Conservation (phyloP, 2,329 filamentous ascomycete species). For the Cercospora beticola region DNA sequence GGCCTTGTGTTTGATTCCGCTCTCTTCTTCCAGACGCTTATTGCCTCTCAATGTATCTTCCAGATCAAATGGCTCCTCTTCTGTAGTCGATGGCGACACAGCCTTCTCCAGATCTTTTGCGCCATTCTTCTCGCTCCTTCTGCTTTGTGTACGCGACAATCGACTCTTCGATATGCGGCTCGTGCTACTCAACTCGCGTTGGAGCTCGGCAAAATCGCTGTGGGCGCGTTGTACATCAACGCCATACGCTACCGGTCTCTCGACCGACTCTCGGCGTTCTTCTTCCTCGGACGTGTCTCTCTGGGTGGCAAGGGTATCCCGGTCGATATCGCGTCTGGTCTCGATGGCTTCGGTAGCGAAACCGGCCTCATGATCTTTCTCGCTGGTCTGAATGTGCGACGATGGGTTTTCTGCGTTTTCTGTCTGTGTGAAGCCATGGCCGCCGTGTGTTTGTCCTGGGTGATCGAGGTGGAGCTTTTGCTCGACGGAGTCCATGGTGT, state of each 20-base stretch:
- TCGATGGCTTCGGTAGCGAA: slow-evolving; percentile 19
- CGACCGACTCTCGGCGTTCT: not conserved
- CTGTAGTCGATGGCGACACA: slow-evolving; percentile 43
- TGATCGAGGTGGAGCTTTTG: slow-evolving; percentile 30
- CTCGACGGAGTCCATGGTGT: slow-evolving; percentile 18
- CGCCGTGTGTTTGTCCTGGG: slow-evolving; percentile 29
- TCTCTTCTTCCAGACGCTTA: slow-evolving; percentile 67
- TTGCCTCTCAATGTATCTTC: slow-evolving; percentile 71
- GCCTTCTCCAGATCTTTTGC: slow-evolving; percentile 60
- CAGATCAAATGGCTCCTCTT: slow-evolving; percentile 68
- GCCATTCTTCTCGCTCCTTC: slow-evolving; percentile 40
- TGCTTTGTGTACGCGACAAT: slow-evolving; percentile 48
- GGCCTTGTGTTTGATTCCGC: slow-evolving; percentile 73
- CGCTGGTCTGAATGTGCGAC: slow-evolving; percentile 10
- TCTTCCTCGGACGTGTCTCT: slow-evolving; percentile 12
- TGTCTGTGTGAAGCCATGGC: slow-evolving; percentile 17
- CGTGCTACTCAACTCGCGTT: slow-evolving; percentile 44
- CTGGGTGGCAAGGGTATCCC: slow-evolving; percentile 11
- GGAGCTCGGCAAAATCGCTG: slow-evolving; percentile 68
- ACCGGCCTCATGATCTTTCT: slow-evolving; percentile 8
- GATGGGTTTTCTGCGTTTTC: slow-evolving; percentile 18
- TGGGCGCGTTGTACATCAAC: slow-evolving; percentile 68
- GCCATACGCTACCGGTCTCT: slow-evolving; percentile 38
- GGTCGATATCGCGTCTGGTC: slow-evolving; percentile 15
- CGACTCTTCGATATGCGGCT: slow-evolving; percentile 41